These are phyloP conservation scores for Clavaria fumosa DNA, from an alignment of 768 basidiomycete genomes.

Conservation along the genomic window DNA sequence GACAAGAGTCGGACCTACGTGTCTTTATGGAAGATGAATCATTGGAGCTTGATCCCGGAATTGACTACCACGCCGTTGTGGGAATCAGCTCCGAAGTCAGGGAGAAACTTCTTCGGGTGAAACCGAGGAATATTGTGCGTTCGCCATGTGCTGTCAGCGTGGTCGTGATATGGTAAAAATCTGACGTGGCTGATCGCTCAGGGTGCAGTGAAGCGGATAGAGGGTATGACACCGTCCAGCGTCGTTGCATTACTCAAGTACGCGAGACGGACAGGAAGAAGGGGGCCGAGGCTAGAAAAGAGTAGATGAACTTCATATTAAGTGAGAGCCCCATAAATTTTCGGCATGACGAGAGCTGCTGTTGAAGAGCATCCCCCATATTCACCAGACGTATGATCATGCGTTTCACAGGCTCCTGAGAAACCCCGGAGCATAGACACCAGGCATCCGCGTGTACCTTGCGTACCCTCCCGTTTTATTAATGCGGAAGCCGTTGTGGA, in stretches of 20 bases:
- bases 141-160: constrained; percentile 10
- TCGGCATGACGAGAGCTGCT: too few species aligned
- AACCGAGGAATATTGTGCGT: constrained; percentile 57
- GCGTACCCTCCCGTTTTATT: too few species aligned
- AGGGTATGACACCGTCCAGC: constrained; percentile 79
- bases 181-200: constrained; percentile 14
- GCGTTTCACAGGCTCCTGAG: too few species aligned
- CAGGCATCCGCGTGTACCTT: too few species aligned
- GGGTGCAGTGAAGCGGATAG: constrained; percentile 90
- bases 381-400: too few species aligned
- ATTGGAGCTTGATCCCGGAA: constrained; percentile 45
- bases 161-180: not conserved
- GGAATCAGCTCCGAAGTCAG: constrained; percentile 68
- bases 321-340: too few species aligned
- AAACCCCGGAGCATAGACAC: too few species aligned
- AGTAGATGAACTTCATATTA: too few species aligned
- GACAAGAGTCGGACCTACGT: constrained; percentile 64
- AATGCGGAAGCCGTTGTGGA: too few species aligned
- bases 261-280: constrained; percentile 27
- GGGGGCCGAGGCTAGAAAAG: not conserved
- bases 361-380: too few species aligned
- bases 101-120: constrained; percentile 41
- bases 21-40: constrained; percentile 66
- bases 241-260: constrained; percentile 54
- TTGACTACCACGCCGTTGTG: constrained; percentile 51